A percentile compares a stretch with the other conserved stretches of the same genome.
These are phyloP conservation scores for Ophiostoma perfectum DNA, from an alignment of 2,329 filamentous ascomycete species.

Conservation along the genomic window DNA sequence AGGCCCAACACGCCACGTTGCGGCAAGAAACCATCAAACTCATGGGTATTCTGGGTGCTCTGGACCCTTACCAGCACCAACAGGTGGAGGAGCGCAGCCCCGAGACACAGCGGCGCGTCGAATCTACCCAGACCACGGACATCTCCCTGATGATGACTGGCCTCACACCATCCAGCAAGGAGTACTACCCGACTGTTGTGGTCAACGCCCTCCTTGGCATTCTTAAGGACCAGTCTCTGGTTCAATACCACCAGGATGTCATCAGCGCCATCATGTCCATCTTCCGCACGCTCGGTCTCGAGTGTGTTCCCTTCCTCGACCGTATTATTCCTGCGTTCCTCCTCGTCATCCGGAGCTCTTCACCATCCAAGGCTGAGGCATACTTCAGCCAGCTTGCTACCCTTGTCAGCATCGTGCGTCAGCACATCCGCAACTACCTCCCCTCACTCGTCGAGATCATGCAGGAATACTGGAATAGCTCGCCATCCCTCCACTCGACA, in stretches of 20 bases:
- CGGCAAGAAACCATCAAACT: conserved; percentile 93
- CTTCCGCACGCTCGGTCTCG: conserved; percentile 90
- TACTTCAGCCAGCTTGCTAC: conserved; percentile 97
- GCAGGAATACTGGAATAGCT: conserved; percentile 83
- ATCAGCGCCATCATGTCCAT: conserved; percentile 99
- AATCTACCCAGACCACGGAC: conserved; percentile 69
- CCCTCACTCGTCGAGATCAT: conserved; percentile 81
- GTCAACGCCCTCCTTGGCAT: conserved; percentile 93
- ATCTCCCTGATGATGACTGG: conserved; percentile 98
- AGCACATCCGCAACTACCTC: conserved; percentile 90
- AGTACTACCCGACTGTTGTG: conserved; percentile 96
- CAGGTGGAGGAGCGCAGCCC: conserved; percentile 86
- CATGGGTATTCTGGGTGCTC: conserved; percentile 87
- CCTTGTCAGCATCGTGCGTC: conserved; percentile 87
- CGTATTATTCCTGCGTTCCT: conserved; percentile 94
- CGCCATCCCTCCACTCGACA: conserved; percentile 76
- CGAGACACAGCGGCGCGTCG: conserved; percentile 65
- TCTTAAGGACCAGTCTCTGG: conserved; percentile 81
- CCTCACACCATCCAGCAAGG: conserved; percentile 90
- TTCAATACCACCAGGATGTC: conserved; percentile 85
- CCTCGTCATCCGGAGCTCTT: conserved; percentile 76
- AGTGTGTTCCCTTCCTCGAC: conserved; percentile 90
- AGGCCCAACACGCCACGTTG: conserved; percentile 74
- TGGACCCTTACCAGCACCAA: conserved; percentile 93
- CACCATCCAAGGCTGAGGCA: conserved; percentile 73